phyloP scores from a whole-genome alignment of 1,139 yeast species.

The Spathaspora sp. region DNA sequence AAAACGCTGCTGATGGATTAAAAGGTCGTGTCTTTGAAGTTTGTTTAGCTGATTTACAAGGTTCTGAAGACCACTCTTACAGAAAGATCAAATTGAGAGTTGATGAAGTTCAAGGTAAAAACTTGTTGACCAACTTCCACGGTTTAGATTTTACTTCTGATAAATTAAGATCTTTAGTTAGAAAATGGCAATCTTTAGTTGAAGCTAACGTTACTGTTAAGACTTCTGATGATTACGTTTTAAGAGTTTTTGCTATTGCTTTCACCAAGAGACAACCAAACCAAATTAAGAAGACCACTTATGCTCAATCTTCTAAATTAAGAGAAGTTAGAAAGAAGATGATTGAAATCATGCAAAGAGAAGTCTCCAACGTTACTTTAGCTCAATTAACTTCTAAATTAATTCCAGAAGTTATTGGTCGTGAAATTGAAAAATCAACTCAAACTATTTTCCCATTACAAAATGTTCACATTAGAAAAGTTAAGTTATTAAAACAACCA shows the following conservation, averaged over 20 bases:
- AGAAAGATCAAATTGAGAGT: constrained; percentile 55
- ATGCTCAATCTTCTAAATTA: constrained; percentile 52
- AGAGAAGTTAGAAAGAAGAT: constrained; percentile 53
- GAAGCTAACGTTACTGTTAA: constrained; percentile 54
- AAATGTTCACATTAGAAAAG: constrained; percentile 54
- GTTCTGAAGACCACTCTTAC: constrained; percentile 53
- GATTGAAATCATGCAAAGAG: constrained; percentile 54
- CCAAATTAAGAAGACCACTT: constrained; percentile 52
- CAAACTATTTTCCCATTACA: constrained; percentile 53
- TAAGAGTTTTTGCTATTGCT: constrained; percentile 52
- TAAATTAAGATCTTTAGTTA: constrained; percentile 51
- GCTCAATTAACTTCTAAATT: constrained; percentile 52
- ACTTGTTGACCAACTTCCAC: constrained; percentile 55
- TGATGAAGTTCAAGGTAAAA: constrained; percentile 55
- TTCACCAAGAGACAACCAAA: constrained; percentile 55
- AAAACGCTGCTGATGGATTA: constrained; percentile 53
- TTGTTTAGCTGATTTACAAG: constrained; percentile 51
- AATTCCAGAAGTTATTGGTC: constrained; percentile 54
- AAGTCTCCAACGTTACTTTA: constrained; percentile 50
- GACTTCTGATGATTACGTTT: constrained; percentile 51
- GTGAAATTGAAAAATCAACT: constrained; percentile 54
- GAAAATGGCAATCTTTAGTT: constrained; percentile 56
- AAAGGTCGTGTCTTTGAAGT: constrained; percentile 55
- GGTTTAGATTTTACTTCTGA: constrained; percentile 52
- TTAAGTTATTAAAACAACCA: constrained; percentile 52